Base-by-base conservation (phyloP, 2,329 filamentous ascomycete genomes). In the Penicillium crustosum region DNA sequence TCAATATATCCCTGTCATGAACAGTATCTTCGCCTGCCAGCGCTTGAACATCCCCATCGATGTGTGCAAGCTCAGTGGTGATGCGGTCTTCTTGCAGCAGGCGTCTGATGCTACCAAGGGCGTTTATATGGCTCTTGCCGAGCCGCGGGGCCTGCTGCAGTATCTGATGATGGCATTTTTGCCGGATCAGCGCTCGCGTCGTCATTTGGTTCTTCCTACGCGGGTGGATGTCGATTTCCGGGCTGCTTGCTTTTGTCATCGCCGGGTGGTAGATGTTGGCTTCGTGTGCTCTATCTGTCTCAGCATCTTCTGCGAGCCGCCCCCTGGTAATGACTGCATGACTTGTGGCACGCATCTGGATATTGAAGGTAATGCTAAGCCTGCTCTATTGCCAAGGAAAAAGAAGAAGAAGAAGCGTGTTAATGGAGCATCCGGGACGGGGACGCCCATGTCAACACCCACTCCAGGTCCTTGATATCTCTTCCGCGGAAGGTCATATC, bases 1-100 rank as follows among this genome's bases (percentile, higher is more conserved):
- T 60, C 87, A 97, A 75, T 99, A 99, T 78, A 99, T 99, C 55
- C 89, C 93, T 0, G 94, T 96, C 66, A 99, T 99, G 94, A 99
- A 99, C 78, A 86, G 89, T 68, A 96, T 97, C 60, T 99, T 99
- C 76, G 94, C 94, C 2, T 94, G 93, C 58, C 90, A 96, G 69
- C 88, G 93, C 63, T 84, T 92, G 55, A 86, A 86, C 66, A 91
- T 99, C 62, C 90, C 93, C 25, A 92, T 99, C 68, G 94, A 99
- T 74, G 93, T 96, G 35, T 84, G 96, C 60, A 89, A 95, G 64
- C 82, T 99, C 13, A 86, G 89, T 42, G 91, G 91, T 23, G 86
- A 91, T 66, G 91, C 93, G 0, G 93, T 96, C 12, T 95, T 99
- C 74, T 81, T 99, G 49, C 93, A 99, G 72, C 94, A 99, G 77